A percentile compares a stretch with the other conserved stretches of the same genome.
Conservation (phyloP, 352 stramenopile species). For the Phytophthora nicotianae region DNA sequence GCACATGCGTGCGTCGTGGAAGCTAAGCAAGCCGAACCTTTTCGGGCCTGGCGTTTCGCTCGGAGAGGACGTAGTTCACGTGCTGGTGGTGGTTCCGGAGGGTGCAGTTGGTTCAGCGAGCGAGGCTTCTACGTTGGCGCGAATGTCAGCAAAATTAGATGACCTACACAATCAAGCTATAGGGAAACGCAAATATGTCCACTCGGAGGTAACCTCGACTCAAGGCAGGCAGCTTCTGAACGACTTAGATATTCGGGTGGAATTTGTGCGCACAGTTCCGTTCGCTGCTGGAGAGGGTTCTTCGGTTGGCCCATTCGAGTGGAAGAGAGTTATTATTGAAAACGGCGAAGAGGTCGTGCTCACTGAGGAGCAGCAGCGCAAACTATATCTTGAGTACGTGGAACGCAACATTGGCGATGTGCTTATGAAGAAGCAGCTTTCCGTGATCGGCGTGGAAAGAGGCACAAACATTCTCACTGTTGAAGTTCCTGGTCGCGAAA, state of each 20-base stretch:
- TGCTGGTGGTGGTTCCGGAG: no score
- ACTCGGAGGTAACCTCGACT: slow-evolving; percentile 34
- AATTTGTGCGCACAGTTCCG: slow-evolving; percentile 15
- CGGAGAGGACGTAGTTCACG: no score
- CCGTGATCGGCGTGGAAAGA: slow-evolving; percentile 41
- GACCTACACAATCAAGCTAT: slow-evolving; percentile 4
- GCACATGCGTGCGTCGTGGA: no score
- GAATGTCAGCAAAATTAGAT: background rate
- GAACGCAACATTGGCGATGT: slow-evolving; percentile 44
- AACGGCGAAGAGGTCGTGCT: slow-evolving; percentile 17
- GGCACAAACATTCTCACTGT: slow-evolving; percentile 33
- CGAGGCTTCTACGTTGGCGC: no score
- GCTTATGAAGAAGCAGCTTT: slow-evolving; percentile 41
- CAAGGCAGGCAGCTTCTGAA: slow-evolving; percentile 31
- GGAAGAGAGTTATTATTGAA: slow-evolving; percentile 19
- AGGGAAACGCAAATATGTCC: slow-evolving; percentile 38
- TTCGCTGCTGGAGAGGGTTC: slow-evolving; percentile 18
- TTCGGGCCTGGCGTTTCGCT: no score
- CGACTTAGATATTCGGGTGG: slow-evolving; percentile 31
- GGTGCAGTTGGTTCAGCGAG: no score
- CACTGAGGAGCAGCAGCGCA: slow-evolving; percentile 38
- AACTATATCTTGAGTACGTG: slow-evolving; percentile 37
- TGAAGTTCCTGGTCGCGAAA: slow-evolving; percentile 32
- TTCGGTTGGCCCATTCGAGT: slow-evolving; percentile 27
- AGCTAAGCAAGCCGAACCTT: no score